Conservation (phyloP, 441 rosid species). For the Adansonia grandidieri region DNA sequence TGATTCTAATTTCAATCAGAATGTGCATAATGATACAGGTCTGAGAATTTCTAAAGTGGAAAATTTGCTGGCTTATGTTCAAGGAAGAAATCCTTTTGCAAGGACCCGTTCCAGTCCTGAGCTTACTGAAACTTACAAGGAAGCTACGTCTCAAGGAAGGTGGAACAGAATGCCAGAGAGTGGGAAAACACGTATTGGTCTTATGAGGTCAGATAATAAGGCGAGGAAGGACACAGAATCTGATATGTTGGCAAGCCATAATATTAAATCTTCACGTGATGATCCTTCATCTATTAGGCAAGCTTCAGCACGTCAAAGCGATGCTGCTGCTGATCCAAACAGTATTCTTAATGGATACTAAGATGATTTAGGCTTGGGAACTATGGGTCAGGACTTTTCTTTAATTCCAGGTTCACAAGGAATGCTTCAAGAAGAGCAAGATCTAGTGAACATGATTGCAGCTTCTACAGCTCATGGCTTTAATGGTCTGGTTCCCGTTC, state of each 20-base stretch:
- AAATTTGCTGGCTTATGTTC: constrained; percentile 48
- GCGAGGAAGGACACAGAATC: constrained; percentile 57
- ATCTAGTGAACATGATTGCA: constrained; percentile 70
- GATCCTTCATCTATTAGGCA: constrained; percentile 58
- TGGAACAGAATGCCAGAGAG: constrained; percentile 56
- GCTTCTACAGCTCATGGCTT: constrained; percentile 63
- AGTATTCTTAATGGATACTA: constrained; percentile 47
- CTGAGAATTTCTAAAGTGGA: constrained; percentile 62
- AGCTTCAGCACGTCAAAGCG: constrained; percentile 51
- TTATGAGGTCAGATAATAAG: constrained; percentile 53
- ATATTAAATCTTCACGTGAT: constrained; percentile 44
- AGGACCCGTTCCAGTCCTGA: constrained; percentile 98
- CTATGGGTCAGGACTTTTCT: constrained; percentile 58
- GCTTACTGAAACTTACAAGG: constrained; percentile 72
- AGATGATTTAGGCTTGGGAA: constrained; percentile 51
- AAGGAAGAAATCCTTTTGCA: constrained; percentile 75
- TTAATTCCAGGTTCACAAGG: constrained; percentile 57
- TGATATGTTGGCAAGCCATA: constrained; percentile 49
- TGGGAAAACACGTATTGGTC: constrained; percentile 55
- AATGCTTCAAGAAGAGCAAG: constrained; percentile 86
- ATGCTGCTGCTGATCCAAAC: constrained; percentile 51
- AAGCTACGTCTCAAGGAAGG: constrained; percentile 59
- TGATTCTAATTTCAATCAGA: constrained; percentile 56
- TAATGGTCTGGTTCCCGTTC: constrained; percentile 73
- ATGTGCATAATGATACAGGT: constrained; percentile 45